Evolutionary conservation across 2,329 filamentous ascomycete species (phyloP).

Genomic region (Colletotrichum sp.): DNA sequence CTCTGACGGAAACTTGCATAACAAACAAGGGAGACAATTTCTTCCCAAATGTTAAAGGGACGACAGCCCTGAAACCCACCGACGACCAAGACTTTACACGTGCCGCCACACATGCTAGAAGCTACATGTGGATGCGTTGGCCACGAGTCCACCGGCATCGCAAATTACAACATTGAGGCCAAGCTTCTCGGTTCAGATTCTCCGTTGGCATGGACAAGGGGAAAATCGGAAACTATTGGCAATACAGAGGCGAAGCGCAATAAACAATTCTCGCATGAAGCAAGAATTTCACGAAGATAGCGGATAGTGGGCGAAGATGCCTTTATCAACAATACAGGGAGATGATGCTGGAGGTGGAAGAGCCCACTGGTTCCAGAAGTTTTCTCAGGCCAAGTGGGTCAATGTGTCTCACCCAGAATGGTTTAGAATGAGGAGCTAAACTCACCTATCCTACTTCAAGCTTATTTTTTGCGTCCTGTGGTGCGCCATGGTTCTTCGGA

Average conservation of each 20-base stretch:
- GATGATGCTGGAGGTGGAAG: not conserved
- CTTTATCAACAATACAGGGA: not conserved
- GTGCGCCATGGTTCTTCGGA: not conserved
- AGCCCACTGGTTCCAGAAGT: conserved; percentile 1
- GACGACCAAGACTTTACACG: not conserved
- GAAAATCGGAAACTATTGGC: not conserved
- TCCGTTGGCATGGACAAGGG: not conserved
- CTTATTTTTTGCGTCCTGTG: not conserved
- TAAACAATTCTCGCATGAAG: not conserved
- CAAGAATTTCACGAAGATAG: not conserved
- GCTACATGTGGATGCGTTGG: not conserved
- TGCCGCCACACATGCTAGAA: not conserved
- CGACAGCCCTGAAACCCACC: not conserved
- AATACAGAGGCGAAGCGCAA: not conserved
- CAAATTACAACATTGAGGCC: not conserved
- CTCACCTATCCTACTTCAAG: not conserved
- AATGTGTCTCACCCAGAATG: not conserved
- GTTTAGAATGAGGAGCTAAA: not conserved
- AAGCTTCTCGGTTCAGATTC: not conserved
- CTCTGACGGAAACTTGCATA: not conserved
- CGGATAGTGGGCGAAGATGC: not conserved
- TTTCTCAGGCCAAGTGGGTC: not conserved
- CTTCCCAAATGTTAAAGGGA: not conserved
- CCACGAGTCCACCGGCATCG: not conserved
- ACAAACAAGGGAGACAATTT: not conserved